Evolutionary conservation across 1,139 yeast species (phyloP).

Genomic region (Candida albicans): DNA sequence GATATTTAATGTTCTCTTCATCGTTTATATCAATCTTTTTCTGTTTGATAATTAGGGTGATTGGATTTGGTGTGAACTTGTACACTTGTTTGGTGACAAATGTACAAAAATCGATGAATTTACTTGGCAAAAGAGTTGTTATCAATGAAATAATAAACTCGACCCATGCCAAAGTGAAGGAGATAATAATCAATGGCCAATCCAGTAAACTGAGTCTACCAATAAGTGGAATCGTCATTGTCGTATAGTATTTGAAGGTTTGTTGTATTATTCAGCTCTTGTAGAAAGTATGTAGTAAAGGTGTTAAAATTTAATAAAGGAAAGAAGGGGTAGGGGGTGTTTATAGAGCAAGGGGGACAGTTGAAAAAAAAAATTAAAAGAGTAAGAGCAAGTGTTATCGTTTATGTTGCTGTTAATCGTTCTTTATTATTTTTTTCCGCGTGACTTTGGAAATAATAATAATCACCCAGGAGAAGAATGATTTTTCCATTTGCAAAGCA

Average conservation of each 20-base stretch:
- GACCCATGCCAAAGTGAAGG: slow-evolving; percentile 42
- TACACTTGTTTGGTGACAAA: slow-evolving; percentile 29
- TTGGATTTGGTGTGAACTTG: slow-evolving; percentile 29
- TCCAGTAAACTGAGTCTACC: slow-evolving; percentile 36
- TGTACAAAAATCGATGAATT: slow-evolving; percentile 32
- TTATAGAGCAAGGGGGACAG: no score
- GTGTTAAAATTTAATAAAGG: neutral
- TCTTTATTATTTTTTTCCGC: no score
- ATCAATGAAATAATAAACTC: slow-evolving; percentile 38
- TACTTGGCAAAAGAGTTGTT: slow-evolving; percentile 34
- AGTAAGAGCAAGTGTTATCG: no score
- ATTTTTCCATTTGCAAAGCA: no score
- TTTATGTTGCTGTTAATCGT: no score
- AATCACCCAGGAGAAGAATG: no score
- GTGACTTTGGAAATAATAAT: no score
- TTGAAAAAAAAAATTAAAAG: no score
- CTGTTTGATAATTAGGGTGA: slow-evolving; percentile 23
- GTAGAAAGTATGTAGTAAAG: neutral
- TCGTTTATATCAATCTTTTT: slow-evolving; percentile 9
- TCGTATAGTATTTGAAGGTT: neutral
- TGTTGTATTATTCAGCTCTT: no score
- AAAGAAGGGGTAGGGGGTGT: neutral
- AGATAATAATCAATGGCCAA: slow-evolving; percentile 37
- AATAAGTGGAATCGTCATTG: slow-evolving; percentile 39
- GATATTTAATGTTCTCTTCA: slow-evolving; percentile 15